Conservation (phyloP, 2,329 filamentous ascomycete species). For the Aureobasidium sp. region DNA sequence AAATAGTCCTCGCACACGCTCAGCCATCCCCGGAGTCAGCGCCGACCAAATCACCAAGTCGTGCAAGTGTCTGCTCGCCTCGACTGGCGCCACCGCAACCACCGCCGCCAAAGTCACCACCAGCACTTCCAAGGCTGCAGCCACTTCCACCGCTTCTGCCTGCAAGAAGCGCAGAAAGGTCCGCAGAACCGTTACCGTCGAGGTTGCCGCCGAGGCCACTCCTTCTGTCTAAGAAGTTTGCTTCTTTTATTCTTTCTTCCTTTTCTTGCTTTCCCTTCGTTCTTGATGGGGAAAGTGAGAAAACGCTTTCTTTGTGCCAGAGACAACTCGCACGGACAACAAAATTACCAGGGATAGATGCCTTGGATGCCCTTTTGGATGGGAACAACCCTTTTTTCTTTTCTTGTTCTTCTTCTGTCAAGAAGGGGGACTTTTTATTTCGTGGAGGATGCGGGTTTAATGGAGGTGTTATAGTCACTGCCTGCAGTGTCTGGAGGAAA, state of each 20-base stretch:
- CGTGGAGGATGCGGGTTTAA: neutral
- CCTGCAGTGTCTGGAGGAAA: neutral
- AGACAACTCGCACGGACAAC: neutral
- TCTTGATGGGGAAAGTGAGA: neutral
- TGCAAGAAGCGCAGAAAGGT: conserved; percentile 15
- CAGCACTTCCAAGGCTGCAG: neutral
- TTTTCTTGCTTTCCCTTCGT: neutral
- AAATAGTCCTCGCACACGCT: neutral
- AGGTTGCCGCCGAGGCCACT: conserved; percentile 1
- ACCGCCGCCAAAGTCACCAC: neutral
- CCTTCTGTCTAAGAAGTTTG: neutral
- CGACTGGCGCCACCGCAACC: neutral
- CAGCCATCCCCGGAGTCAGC: conserved; percentile 5
- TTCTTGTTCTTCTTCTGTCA: neutral
- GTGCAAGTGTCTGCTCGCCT: neutral
- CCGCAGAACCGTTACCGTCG: conserved; percentile 10
- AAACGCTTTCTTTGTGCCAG: neutral
- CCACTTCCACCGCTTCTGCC: neutral
- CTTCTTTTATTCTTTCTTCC: neutral
- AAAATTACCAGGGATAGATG: neutral
- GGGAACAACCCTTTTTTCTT: neutral
- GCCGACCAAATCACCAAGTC: conserved; percentile 4
- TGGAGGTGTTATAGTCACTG: neutral
- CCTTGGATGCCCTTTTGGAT: conserved; percentile 12
- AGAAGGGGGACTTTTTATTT: neutral